A percentile compares a stretch with the other conserved stretches of the same genome.
These are phyloP conservation scores for Ottelia alismoides DNA, from an alignment of 106 monocot species.

Conservation along the genomic window DNA sequence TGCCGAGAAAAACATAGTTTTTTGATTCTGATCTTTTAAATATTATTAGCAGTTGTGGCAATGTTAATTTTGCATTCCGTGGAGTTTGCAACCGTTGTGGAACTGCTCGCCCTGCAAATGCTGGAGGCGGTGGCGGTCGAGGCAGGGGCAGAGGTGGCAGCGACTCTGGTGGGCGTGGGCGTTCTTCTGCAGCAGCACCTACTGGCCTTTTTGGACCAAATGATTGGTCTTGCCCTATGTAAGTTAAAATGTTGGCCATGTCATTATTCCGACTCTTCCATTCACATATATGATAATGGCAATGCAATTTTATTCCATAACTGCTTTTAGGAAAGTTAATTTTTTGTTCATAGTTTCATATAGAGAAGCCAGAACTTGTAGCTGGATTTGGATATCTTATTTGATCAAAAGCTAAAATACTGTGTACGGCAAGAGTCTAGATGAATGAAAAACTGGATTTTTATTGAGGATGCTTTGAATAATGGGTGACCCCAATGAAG, in stretches of 20 bases:
- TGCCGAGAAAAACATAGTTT: not conserved
- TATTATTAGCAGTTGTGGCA: slow-evolving; percentile 72
- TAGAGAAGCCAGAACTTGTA: too few species aligned
- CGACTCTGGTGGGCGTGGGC: slow-evolving; percentile 45
- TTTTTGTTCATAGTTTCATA: too few species aligned
- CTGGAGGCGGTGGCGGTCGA: slow-evolving; percentile 71
- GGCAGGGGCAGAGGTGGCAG: slow-evolving; percentile 48
- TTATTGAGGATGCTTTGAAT: too few species aligned
- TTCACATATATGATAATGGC: too few species aligned
- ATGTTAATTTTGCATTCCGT: slow-evolving; percentile 99
- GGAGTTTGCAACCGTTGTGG: slow-evolving; percentile 98
- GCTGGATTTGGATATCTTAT: too few species aligned
- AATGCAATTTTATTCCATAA: too few species aligned
- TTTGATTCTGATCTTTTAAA: not conserved
- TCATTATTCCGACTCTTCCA: too few species aligned
- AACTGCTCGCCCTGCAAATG: slow-evolving; percentile 88
- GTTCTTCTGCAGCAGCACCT: slow-evolving; percentile 38
- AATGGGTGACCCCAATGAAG: too few species aligned
- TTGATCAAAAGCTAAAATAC: too few species aligned
- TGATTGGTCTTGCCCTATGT: slow-evolving; percentile 99
- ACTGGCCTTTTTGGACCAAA: slow-evolving; percentile 97
- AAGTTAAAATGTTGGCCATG: slow-evolving; percentile 19
- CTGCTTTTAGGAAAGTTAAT: too few species aligned
- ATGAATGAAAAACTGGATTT: too few species aligned
- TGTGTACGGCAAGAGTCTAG: too few species aligned